Percentiles rank a stretch among this genome's conserved stretches.
These are phyloP conservation scores for Echites panduratus DNA, from an alignment of 257 asterid genomes.

Conservation along the genomic window DNA sequence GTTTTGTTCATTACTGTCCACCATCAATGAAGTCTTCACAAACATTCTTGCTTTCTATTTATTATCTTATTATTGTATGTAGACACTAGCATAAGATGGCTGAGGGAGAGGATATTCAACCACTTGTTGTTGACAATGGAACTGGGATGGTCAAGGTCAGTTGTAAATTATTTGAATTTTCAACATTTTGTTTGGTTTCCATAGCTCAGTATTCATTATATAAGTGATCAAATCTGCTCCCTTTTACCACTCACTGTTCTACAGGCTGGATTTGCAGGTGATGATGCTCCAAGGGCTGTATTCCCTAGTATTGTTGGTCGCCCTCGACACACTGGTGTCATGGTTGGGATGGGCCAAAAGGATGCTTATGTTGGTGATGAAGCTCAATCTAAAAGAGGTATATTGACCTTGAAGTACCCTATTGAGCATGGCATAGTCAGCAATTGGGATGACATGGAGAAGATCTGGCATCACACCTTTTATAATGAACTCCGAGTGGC, in stretches of 20 bases:
- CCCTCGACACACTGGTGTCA: conserved; percentile 37
- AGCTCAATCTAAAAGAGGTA: conserved; percentile 46
- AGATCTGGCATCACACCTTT: conserved; percentile 47
- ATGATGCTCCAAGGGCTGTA: conserved; percentile 46
- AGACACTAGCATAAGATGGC: conserved; percentile 21
- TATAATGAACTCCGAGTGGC: conserved; percentile 45
- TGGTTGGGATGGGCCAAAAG: conserved; percentile 47
- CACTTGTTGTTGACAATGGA: conserved; percentile 42
- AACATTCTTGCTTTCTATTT: not conserved
- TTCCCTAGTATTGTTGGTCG: conserved; percentile 45
- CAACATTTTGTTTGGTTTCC: not conserved
- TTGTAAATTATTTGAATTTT: not conserved
- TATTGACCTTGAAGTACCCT: conserved; percentile 37
- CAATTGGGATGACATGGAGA: conserved; percentile 54
- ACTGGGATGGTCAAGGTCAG: conserved; percentile 43
- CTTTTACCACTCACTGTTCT: not conserved
- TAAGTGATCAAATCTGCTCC: not conserved
- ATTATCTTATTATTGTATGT: not conserved
- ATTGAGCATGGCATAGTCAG: conserved; percentile 47
- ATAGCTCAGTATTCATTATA: not conserved
- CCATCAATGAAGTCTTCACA: not conserved
- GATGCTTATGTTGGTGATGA: conserved; percentile 48
- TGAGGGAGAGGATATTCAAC: conserved; percentile 39
- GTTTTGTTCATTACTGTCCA: not conserved
- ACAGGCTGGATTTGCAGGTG: conserved; percentile 47